Evolutionary conservation across 2,329 filamentous ascomycete species (phyloP).

Genomic region (Calonectria pauciramosa): DNA sequence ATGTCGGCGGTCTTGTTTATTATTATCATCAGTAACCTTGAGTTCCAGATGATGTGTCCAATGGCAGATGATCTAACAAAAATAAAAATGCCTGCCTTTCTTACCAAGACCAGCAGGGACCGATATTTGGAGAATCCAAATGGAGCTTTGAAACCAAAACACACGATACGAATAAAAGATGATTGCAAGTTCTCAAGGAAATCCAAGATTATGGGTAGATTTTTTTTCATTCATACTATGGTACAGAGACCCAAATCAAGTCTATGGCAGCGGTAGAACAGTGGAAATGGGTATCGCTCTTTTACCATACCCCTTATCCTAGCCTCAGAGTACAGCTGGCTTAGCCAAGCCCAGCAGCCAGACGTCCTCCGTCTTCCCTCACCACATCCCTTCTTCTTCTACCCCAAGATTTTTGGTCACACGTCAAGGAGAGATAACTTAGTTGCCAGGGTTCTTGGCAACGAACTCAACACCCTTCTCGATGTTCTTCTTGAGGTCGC

Average conservation of each 20-base stretch:
- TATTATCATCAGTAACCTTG: no score
- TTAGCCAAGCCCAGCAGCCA: slow-evolving; percentile 22
- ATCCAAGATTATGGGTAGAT: slow-evolving; percentile 32
- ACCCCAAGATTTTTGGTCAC: slow-evolving; percentile 19
- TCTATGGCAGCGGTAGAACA: slow-evolving; percentile 51
- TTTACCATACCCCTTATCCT: slow-evolving; percentile 30
- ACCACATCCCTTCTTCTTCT: slow-evolving; percentile 27
- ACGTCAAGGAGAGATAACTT: slow-evolving; percentile 48
- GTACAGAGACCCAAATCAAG: slow-evolving; percentile 52
- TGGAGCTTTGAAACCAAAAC: no score
- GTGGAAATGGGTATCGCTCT: slow-evolving; percentile 40
- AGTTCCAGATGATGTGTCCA: no score
- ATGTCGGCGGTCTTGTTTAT: no score
- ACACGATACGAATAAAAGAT: no score
- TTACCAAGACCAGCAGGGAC: no score
- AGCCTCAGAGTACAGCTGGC: slow-evolving; percentile 22
- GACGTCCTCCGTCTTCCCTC: slow-evolving; percentile 23
- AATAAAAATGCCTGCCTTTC: no score
- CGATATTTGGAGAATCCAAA: no score
- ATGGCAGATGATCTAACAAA: no score
- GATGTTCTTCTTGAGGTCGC: slow-evolving; percentile 94
- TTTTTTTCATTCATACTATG: slow-evolving; percentile 49
- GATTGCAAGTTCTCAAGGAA: background rate
- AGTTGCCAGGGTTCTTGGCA: slow-evolving; percentile 71
- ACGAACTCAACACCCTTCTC: slow-evolving; percentile 83